phyloP scores from a whole-genome alignment of 805 yeast species.

The Starmera dryadoides region DNA sequence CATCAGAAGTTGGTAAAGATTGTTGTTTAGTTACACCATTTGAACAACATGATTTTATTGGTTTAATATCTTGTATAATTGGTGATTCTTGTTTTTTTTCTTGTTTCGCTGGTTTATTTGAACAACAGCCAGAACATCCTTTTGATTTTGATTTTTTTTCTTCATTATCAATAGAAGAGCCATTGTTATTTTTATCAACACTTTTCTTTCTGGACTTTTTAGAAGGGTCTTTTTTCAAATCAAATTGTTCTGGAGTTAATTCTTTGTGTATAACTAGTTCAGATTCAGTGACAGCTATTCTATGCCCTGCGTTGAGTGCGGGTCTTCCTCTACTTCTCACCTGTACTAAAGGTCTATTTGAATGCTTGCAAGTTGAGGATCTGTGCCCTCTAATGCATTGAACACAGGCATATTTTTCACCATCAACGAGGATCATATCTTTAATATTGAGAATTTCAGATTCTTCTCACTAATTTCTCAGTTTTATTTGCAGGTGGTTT shows the following conservation, averaged over 20 bases:
- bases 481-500: too few relatives aligned
- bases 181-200: too few relatives aligned
- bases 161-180: too few relatives aligned
- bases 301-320: slow-evolving; percentile 31
- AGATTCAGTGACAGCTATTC: slow-evolving; percentile 21
- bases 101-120: too few relatives aligned
- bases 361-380: slow-evolving; percentile 71
- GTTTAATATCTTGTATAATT: too few relatives aligned
- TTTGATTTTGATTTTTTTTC: not conserved
- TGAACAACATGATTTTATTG: not conserved
- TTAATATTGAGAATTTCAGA: too few relatives aligned
- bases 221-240: not conserved
- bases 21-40: too few relatives aligned
- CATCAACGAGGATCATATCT: slow-evolving; percentile 62
- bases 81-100: not conserved
- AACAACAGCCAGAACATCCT: not conserved
- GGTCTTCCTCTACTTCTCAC: slow-evolving; percentile 80
- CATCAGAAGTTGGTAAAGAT: too few relatives aligned
- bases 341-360: slow-evolving; percentile 62
- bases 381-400: slow-evolving; percentile 83
- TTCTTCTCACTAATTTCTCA: too few relatives aligned
- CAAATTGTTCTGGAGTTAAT: not conserved
- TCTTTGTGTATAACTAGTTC: slow-evolving; percentile 6
- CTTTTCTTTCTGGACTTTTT: too few relatives aligned
- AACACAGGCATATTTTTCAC: slow-evolving; percentile 65